Evolutionary conservation across 805 yeast species (phyloP).

Genomic region (Candida sonorensis): DNA sequence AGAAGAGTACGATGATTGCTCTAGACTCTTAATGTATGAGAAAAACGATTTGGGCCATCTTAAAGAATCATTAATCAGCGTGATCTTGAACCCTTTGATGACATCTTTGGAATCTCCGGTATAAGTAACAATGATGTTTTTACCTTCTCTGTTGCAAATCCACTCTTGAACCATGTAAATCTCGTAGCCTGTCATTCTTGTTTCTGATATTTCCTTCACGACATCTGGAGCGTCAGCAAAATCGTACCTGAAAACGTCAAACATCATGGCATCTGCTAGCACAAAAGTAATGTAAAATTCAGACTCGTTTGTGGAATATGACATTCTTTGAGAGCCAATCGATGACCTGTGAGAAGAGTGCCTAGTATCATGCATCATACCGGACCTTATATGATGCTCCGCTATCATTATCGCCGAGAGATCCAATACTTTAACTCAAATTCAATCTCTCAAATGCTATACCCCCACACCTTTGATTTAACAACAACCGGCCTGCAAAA

Average conservation of each 20-base stretch:
- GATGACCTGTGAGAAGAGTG: too few species aligned
- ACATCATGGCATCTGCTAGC: conserved; percentile 53
- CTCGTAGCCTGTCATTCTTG: conserved; percentile 68
- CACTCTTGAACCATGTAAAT: conserved; percentile 92
- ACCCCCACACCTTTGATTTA: too few species aligned
- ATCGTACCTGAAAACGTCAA: conserved; percentile 34
- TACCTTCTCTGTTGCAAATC: conserved; percentile 66
- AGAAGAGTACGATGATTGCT: conserved; percentile 53
- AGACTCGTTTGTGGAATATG: conserved; percentile 1
- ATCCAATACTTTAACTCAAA: too few species aligned
- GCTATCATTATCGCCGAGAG: too few species aligned
- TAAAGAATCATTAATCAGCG: conserved; percentile 40
- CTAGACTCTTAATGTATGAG: conserved; percentile 58
- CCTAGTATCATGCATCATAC: too few species aligned
- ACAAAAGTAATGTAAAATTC: conserved; percentile 9
- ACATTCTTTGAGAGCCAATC: background rate
- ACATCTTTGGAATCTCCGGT: conserved; percentile 76
- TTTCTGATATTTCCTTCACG: conserved; percentile 36
- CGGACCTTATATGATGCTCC: too few species aligned
- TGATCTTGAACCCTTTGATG: conserved; percentile 50
- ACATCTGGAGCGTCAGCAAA: conserved; percentile 32
- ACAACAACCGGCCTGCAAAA: too few species aligned
- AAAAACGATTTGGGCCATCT: conserved; percentile 48
- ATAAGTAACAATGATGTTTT: conserved; percentile 68
- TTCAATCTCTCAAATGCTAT: too few species aligned